These are phyloP conservation scores for Paxillus involutus DNA, from an alignment of 768 basidiomycete species.

Conservation along the genomic window DNA sequence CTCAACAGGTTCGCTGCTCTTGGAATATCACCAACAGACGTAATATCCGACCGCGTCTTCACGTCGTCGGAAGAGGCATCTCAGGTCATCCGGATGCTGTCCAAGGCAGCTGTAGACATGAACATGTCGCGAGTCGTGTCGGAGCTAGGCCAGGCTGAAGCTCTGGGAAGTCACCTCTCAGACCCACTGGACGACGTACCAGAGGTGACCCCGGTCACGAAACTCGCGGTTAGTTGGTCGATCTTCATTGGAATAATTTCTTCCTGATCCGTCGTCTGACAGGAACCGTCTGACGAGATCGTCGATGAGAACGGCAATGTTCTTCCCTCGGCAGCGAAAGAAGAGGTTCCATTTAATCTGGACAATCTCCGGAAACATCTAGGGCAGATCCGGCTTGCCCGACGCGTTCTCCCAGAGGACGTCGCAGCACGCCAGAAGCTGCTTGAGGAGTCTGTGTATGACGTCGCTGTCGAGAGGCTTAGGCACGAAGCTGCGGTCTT, in stretches of 20 bases:
- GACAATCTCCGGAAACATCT: constrained; percentile 70
- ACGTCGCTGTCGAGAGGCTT: constrained; percentile 73
- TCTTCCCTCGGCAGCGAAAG: constrained; percentile 16
- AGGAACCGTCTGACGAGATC: constrained; percentile 19
- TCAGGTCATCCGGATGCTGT: constrained; percentile 53
- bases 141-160: constrained; percentile 57
- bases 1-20: constrained; percentile 48
- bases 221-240: constrained; percentile 36
- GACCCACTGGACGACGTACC: constrained; percentile 55
- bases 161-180: constrained; percentile 36
- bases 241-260: background rate
- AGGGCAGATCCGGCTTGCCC: constrained; percentile 58
- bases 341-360: constrained; percentile 73
- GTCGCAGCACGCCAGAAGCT: constrained; percentile 74
- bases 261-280: background rate
- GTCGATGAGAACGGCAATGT: constrained; percentile 19
- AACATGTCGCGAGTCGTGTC: constrained; percentile 49
- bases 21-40: constrained; percentile 46
- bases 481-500: constrained; percentile 61
- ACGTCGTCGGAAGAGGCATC: constrained; percentile 54
- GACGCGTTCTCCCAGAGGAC: constrained; percentile 64
- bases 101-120: constrained; percentile 58
- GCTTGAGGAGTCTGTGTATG: constrained; percentile 84
- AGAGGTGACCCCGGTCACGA: constrained; percentile 60
- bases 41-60: constrained; percentile 61